Base-by-base conservation (phyloP, 495 filamentous ascomycete species). In the Podospora fimiseda region DNA sequence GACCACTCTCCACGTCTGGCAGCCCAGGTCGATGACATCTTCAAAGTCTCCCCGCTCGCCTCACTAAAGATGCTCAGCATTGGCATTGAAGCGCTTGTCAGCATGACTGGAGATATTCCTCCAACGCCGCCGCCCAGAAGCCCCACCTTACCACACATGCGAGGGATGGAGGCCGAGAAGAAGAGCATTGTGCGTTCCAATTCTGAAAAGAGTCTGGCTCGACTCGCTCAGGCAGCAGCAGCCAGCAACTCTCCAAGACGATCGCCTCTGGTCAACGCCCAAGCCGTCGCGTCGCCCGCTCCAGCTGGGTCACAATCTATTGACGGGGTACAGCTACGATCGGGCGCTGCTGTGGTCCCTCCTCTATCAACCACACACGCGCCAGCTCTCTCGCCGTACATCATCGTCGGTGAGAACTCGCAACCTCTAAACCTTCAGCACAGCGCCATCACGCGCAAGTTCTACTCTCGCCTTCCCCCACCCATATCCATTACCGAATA, bases 401-500 rank as follows among this genome's bases (percentile, higher is more conserved):
- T 79, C 45, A 62, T 85, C 36, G 75, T 85, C 36, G 80, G 78
- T 19, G 76, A 81, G 16, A 74, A 83, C 53, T 80, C 81, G 24
- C 77, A 87, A 53, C 81, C 80, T 2, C 69, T 82, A 36, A 75
- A 78, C 49, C 66, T 83, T 18, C 90, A 96, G 66, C 84, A 89
- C 58, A 80, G 80, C 50, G 85, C 90, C 50, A 84, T 97, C 46
- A 86, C 87, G 9, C 82, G 89, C 23, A 90, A 93, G 52, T 98
- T 98, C 70, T 91, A 91, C 67, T 92, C 88, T 19, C 95, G 93
- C 62, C 79, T 82, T 33, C 81, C 87, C 1, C 93, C 93, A 9
- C 79, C 82, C 2, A 89, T 97, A 48, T 73, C 85, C 9, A 72
- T 97, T 42, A 82, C 86, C 58, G 86, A 94, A 43, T 98, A 98